Base-by-base conservation (phyloP, 2,329 filamentous ascomycete species). In the Didymellaceae sp. region DNA sequence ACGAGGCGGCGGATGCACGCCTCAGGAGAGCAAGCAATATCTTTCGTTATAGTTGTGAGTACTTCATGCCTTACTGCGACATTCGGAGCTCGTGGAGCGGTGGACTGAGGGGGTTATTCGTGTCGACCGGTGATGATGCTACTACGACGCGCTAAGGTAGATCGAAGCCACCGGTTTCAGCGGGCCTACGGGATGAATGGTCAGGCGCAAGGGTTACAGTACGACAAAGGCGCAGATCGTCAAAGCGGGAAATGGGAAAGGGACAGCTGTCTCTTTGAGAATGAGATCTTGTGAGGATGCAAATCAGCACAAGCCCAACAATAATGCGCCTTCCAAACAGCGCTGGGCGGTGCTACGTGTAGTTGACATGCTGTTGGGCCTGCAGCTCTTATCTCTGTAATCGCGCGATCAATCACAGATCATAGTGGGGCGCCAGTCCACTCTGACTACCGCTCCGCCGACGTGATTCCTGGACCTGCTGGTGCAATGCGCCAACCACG, bases 91-190 rank as follows among this genome's bases (percentile, higher is more conserved):
- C 32, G 20, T 45, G 32, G 52, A 53, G 63, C 53, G 57, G 58
- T 55, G 59, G 47, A 58, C 50, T 56, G 57, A 55, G 55, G 43
- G 45, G 39, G 38, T 20, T 40, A 32, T 41, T 42, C 43, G 52
- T 52, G 53, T 56, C 53, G 54, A 56, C 53, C 37, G 57, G 57
- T 54, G 55, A 62, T 61, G 54, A 63, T 61, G 61, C 57, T 52
- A 54, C 53, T 48, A 63, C 46, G 17, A 35, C 37, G 51, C 58
- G 57, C 62, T 65, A 65, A 49, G 21, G 33, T 56, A 28, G 51
- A 57, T 55, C 53, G n/a, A 54, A 57, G 57, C 42, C 17, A 45
- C 45, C 48, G 50, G 55, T 54, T 57, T 58, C 54, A 58, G 43
- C 41, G 28, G 46, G 49, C 45, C 52, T 30, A 30, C 39, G 14